A percentile compares a stretch with the other conserved stretches of the same genome.
phyloP scores from a whole-genome alignment of 2,329 filamentous ascomycete species.

The Chaetomium sp. region DNA sequence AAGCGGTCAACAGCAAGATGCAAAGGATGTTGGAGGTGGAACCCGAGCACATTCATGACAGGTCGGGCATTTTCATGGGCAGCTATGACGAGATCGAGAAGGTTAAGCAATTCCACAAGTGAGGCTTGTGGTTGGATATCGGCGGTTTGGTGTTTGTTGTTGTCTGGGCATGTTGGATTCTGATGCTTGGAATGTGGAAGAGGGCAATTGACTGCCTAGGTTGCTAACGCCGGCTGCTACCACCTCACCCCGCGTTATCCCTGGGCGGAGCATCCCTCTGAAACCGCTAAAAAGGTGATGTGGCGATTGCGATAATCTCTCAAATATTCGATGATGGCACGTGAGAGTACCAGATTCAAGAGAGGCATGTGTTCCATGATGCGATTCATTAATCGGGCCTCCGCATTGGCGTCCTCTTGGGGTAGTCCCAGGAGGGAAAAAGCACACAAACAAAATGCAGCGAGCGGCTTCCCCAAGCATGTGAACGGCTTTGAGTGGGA shows the following conservation, averaged over 20 bases:
- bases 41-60: conserved; percentile 92
- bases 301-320: not conserved
- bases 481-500: conserved; percentile 7
- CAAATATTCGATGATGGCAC: not conserved
- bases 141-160: not conserved
- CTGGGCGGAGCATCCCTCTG: conserved; percentile 1
- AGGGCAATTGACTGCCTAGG: not conserved
- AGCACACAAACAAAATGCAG: not conserved
- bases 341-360: not conserved
- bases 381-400: not conserved
- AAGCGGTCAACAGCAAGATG: conserved; percentile 91
- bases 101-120: conserved; percentile 80
- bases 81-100: conserved; percentile 95
- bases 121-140: not conserved
- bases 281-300: conserved; percentile 4
- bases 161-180: conserved; percentile 7
- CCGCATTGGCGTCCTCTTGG: not conserved
- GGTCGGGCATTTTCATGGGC: conserved; percentile 93
- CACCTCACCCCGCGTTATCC: not conserved
- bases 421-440: no score
- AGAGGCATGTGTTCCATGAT: not conserved
- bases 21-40: conserved; percentile 84
- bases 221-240: not conserved
- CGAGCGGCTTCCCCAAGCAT: conserved; percentile 9
- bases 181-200: not conserved